These are phyloP conservation scores for Phytophthora cryptogea DNA, from an alignment of 352 stramenopile species.

Conservation along the genomic window DNA sequence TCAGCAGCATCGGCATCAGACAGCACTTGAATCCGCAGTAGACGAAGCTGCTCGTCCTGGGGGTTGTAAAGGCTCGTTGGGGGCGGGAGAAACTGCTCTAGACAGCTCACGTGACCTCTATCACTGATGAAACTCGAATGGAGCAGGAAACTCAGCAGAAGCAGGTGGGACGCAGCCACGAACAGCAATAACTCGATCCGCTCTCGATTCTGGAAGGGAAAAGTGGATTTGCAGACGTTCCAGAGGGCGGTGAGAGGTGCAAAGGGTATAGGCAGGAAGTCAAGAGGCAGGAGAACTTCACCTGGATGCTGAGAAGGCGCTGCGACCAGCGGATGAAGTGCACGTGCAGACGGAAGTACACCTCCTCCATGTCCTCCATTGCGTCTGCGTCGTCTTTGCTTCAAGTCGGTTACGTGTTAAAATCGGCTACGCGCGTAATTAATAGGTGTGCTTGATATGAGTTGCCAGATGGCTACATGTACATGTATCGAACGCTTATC, in stretches of 20 bases:
- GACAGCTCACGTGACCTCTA: conserved; percentile 33
- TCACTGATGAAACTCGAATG: conserved; percentile 61
- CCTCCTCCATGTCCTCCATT: conserved; percentile 67
- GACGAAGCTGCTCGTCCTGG: conserved; percentile 22
- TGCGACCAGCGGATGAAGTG: conserved; percentile 55
- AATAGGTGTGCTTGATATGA: too few species aligned
- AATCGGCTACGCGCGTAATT: too few species aligned
- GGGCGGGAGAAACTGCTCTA: conserved; percentile 37
- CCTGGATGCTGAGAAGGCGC: conserved; percentile 46
- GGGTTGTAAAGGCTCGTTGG: conserved; percentile 5
- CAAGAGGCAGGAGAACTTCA: conserved; percentile 16
- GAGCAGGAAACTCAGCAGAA: conserved; percentile 53
- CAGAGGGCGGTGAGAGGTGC: conserved; percentile 5
- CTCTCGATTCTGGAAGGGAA: conserved; percentile 44
- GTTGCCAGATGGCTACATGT: neutral
- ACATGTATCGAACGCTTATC: neutral
- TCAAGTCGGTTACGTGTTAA: too few species aligned
- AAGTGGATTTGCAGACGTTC: neutral
- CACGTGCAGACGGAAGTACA: conserved; percentile 81
- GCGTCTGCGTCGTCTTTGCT: neutral
- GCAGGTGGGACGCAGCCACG: conserved; percentile 50
- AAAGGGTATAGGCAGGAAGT: conserved; percentile 5
- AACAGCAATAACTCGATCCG: conserved; percentile 68
- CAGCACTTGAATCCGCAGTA: conserved; percentile 51
- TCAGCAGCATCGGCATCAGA: conserved; percentile 10